Evolutionary conservation across 768 basidiomycete species (phyloP).

Genomic region (Mycena rosella): DNA sequence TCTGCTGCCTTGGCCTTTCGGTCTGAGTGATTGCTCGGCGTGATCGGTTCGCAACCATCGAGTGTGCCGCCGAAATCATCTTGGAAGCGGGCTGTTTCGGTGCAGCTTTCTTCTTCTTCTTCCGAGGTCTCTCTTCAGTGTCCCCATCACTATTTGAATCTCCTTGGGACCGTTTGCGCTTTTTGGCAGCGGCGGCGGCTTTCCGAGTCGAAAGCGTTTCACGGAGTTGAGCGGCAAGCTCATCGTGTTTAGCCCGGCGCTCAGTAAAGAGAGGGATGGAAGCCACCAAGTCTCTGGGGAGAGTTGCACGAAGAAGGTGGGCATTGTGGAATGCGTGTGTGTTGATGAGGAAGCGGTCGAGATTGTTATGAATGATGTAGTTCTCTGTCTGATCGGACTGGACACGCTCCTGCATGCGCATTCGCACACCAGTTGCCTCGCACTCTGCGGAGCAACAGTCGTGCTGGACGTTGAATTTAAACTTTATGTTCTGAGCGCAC

Average conservation of each 20-base stretch:
- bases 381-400: constrained; percentile 52
- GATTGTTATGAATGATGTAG: constrained; percentile 42
- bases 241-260: background rate
- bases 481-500: background rate
- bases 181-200: background rate
- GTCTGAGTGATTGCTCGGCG: background rate
- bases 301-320: background rate
- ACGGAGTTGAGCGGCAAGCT: background rate
- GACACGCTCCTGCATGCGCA: too few species aligned
- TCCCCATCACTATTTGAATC: background rate
- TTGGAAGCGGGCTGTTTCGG: too few species aligned
- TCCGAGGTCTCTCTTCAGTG: background rate
- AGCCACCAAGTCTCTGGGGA: background rate
- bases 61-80: background rate
- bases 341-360: constrained; percentile 34
- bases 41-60: background rate
- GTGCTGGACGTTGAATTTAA: constrained; percentile 9
- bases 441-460: constrained; percentile 29
- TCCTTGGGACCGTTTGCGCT: background rate
- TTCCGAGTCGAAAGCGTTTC: background rate
- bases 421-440: constrained; percentile 48
- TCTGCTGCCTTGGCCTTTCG: background rate
- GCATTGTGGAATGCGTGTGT: too few species aligned
- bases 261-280: background rate
- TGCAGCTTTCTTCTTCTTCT: background rate